Conservation (phyloP, 352 stramenopile genomes). For the Phytophthora citrophthora region DNA sequence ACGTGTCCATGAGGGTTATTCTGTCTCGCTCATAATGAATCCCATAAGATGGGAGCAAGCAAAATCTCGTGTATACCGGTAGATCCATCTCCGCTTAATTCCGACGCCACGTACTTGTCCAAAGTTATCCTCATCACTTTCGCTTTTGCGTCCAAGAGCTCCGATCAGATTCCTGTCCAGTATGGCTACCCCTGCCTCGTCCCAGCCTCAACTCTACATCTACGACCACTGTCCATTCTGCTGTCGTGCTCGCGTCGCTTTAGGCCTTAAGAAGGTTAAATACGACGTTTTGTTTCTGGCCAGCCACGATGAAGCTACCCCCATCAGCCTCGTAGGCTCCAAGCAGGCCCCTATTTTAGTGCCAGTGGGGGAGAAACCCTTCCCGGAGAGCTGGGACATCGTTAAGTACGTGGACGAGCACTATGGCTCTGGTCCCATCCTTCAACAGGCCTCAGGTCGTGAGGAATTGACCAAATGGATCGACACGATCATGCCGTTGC, state of each 20-base stretch:
- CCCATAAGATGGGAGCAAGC: background rate
- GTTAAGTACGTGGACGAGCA: slow-evolving; percentile 60
- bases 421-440: slow-evolving; percentile 42
- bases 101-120: slow-evolving; percentile 9
- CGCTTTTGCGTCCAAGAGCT: slow-evolving; percentile 13
- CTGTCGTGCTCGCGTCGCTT: slow-evolving; percentile 55
- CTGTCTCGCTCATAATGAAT: background rate
- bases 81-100: background rate
- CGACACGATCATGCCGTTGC: slow-evolving; percentile 29
- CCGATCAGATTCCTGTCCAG: background rate
- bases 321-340: slow-evolving; percentile 49
- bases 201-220: slow-evolving; percentile 52
- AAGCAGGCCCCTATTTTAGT: slow-evolving; percentile 62
- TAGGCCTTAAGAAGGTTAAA: slow-evolving; percentile 54
- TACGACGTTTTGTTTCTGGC: slow-evolving; percentile 50
- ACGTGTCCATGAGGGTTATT: background rate
- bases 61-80: background rate
- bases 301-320: slow-evolving; percentile 61
- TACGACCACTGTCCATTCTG: slow-evolving; percentile 70
- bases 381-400: slow-evolving; percentile 67
- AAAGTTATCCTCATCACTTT: background rate
- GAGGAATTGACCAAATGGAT: slow-evolving; percentile 56
- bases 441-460: slow-evolving; percentile 39
- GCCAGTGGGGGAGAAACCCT: slow-evolving; percentile 44
- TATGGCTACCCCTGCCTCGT: slow-evolving; percentile 3